Evolutionary conservation across 306 rosid genomes (phyloP).

Genomic region (Citrullus mucosospermus): DNA sequence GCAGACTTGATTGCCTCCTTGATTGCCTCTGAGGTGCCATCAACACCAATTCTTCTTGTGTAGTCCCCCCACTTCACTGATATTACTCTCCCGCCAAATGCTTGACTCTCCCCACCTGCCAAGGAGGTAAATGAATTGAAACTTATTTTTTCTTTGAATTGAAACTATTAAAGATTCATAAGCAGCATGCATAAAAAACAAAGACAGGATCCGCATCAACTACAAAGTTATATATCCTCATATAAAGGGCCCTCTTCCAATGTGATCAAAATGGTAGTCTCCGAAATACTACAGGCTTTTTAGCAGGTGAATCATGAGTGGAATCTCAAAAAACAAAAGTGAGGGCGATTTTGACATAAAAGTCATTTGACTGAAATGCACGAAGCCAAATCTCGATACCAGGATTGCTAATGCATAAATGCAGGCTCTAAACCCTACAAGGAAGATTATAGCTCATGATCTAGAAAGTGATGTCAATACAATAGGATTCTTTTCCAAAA

Average conservation of each 20-base stretch:
- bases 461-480: background rate
- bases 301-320: background rate
- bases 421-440: background rate
- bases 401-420: background rate
- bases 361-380: background rate
- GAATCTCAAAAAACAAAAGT: background rate
- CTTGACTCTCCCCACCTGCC: conserved; percentile 69
- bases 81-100: conserved; percentile 82
- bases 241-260: background rate
- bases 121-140: background rate
- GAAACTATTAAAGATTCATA: background rate
- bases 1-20: conserved; percentile 86
- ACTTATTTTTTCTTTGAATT: background rate
- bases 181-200: background rate
- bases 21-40: conserved; percentile 82
- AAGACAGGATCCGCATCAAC: background rate
- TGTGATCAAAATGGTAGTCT: background rate
- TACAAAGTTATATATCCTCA: background rate
- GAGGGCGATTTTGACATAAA: background rate
- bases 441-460: background rate
- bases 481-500: background rate
- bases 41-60: conserved; percentile 83
- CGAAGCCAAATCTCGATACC: background rate
- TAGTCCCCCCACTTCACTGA: conserved; percentile 87
- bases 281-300: background rate